Base-by-base conservation (phyloP, 2,329 filamentous ascomycete genomes). In the Cryphonectria nitschkei region DNA sequence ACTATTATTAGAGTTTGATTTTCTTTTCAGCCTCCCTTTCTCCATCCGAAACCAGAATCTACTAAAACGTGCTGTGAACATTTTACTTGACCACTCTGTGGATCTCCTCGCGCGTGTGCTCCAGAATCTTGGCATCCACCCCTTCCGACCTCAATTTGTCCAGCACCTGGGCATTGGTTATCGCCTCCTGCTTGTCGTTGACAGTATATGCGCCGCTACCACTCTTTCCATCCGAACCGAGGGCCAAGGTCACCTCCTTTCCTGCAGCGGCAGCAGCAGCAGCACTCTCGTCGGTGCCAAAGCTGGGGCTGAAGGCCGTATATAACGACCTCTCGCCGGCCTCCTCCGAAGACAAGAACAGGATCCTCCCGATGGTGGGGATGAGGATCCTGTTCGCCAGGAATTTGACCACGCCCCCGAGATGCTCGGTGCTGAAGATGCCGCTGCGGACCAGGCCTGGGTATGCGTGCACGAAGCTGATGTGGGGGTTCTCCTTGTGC, bases 401-500 rank as follows among this genome's bases (percentile, higher is more conserved):
- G 34, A 32, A 32, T 32, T 32, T 61, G 56, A 34, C 0, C 5
- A 14, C 29, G 11, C 29, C 19, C 9, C 67, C 61, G 13, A 68
- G 29, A 19, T 68, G 43, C 41, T 68, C 66, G 29, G 39, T 62
- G 43, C 32, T 46, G 3, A 68, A 29, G 9, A 68, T 39, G n/a
- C 50, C 50, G 5, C 60, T 68, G 26, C 58, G 58, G 9, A 81
- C 78, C 9, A 77, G 70, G 3, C 78, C 78, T 1, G 80, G 79
- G 65, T 73, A 80, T 34, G 75, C 75, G 70, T 81, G 80, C 37
- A 81, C 75, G 69, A 81, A 79, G 26, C 75, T 74, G 32, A 82
- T 73, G 4, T 76, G 76, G 0, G 83, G 83, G 68, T 85, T 79
- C 50, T 79, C 74, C 11, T 76, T 76, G 0, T 85, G 82, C 13